phyloP scores from a whole-genome alignment of 352 stramenopile genomes.

The Phytophthora fragariaefolia region DNA sequence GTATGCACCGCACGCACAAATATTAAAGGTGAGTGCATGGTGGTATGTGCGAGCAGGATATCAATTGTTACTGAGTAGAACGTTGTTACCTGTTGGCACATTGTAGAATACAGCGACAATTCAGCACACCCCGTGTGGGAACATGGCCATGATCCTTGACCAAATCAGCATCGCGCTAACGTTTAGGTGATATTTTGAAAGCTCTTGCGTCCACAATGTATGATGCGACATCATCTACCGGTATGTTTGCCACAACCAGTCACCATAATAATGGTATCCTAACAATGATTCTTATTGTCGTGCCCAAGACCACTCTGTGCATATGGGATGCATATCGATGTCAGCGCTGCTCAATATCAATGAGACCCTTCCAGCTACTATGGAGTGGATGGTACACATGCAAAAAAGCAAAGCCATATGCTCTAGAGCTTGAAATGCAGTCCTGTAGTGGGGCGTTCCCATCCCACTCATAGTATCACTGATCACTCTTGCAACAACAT shows the following conservation, averaged over 20 bases:
- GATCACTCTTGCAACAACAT: too few species aligned
- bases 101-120: slow-evolving; percentile 69
- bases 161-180: slow-evolving; percentile 59
- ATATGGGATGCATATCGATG: slow-evolving; percentile 81
- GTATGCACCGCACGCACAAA: slow-evolving; percentile 57
- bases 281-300: slow-evolving; percentile 10
- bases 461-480: too few species aligned
- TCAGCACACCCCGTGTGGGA: slow-evolving; percentile 83
- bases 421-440: too few species aligned
- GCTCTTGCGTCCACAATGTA: slow-evolving; percentile 78
- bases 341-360: slow-evolving; percentile 78
- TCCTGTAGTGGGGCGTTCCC: too few species aligned
- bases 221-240: slow-evolving; percentile 54
- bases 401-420: too few species aligned
- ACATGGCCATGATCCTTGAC: slow-evolving; percentile 54
- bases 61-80: neutral
- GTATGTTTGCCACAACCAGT: too few species aligned
- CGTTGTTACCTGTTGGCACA: neutral
- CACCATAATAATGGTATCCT: neutral
- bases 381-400: slow-evolving; percentile 78
- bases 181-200: slow-evolving; percentile 69
- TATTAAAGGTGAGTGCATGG: slow-evolving; percentile 71
- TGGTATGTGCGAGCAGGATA: too few species aligned
- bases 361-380: slow-evolving; percentile 60
- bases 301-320: slow-evolving; percentile 70